phyloP scores from a whole-genome alignment of 2,329 filamentous ascomycete species.

The Macrophomina tecta region DNA sequence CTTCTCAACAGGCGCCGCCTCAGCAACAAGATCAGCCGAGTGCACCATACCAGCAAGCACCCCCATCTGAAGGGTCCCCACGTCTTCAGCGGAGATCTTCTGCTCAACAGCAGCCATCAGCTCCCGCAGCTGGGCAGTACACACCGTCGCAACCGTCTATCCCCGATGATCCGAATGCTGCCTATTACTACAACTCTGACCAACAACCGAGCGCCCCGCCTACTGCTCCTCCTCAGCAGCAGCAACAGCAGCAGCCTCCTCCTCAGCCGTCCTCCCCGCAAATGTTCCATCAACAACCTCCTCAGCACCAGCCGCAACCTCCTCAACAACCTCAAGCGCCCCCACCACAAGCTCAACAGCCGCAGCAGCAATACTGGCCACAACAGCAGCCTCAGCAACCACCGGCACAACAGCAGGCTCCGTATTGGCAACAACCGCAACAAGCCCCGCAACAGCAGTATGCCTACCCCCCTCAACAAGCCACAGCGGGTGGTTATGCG shows the following conservation, averaged over 20 bases:
- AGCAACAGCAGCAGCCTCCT: conserved; percentile 28
- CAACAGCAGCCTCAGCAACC: conserved; percentile 30
- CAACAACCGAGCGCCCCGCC: conserved; percentile 18
- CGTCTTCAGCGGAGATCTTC: conserved; percentile 44
- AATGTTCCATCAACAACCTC: conserved; percentile 31
- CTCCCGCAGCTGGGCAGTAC: conserved; percentile 40
- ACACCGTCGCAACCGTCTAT: conserved; percentile 42
- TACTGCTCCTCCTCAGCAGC: conserved; percentile 30
- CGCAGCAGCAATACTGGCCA: conserved; percentile 28
- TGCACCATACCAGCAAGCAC: conserved; percentile 37
- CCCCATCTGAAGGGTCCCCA: conserved; percentile 37
- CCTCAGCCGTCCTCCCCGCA: conserved; percentile 27
- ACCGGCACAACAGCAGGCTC: conserved; percentile 28
- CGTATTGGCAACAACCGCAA: conserved; percentile 33
- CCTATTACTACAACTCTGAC: conserved; percentile 30
- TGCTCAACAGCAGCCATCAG: conserved; percentile 40
- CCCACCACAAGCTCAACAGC: conserved; percentile 26
- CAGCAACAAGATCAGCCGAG: conserved; percentile 37
- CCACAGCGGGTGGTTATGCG: conserved; percentile 45
- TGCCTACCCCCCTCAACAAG: conserved; percentile 33
- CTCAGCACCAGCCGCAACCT: conserved; percentile 34
- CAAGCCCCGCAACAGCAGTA: conserved; percentile 42
- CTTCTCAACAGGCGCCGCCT: conserved; percentile 6
- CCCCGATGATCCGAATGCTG: conserved; percentile 41
- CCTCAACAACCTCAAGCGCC: conserved; percentile 29